Evolutionary conservation across 768 basidiomycete species (phyloP).

Genomic region (Russula abietina): DNA sequence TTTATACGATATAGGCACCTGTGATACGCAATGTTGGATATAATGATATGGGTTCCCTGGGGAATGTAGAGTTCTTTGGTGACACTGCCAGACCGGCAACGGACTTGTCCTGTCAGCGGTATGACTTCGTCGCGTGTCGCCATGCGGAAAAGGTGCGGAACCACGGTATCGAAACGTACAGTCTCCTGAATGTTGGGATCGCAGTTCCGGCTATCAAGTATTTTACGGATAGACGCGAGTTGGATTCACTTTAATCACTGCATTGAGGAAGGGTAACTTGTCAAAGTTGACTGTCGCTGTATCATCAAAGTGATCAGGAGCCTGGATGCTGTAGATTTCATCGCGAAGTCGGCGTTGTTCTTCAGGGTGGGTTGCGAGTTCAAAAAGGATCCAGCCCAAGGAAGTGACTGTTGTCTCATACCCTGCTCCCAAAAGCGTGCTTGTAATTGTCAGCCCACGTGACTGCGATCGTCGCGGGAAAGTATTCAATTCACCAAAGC

Average conservation of each 20-base stretch:
- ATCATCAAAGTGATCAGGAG: background rate
- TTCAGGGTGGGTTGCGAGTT: slow-evolving; percentile 13
- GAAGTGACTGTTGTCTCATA: slow-evolving; percentile 17
- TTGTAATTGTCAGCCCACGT: background rate
- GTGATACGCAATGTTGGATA: slow-evolving; percentile 19
- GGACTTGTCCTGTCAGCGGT: slow-evolving; percentile 19
- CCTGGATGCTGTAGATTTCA: slow-evolving; percentile 14
- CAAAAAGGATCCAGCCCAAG: slow-evolving; percentile 19
- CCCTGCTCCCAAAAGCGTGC: slow-evolving; percentile 20
- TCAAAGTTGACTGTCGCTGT: background rate
- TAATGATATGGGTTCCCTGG: slow-evolving; percentile 4
- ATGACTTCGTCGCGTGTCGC: slow-evolving; percentile 27
- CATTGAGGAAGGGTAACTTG: slow-evolving; percentile 16
- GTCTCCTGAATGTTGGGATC: slow-evolving; percentile 25
- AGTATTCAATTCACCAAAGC: slow-evolving; percentile 16
- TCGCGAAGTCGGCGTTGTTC: slow-evolving; percentile 18
- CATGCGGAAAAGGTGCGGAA: slow-evolving; percentile 21
- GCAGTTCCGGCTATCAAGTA: background rate
- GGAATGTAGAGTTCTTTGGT: slow-evolving; percentile 5
- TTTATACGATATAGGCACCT: background rate
- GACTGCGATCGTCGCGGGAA: no score
- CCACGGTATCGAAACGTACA: slow-evolving; percentile 26
- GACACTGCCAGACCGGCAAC: slow-evolving; percentile 8
- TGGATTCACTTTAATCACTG: slow-evolving; percentile 20
- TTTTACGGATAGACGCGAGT: background rate